Percentiles rank a stretch among this genome's conserved stretches.
Conservation (phyloP, 2,329 filamentous ascomycete species). For the Amphichorda felina region DNA sequence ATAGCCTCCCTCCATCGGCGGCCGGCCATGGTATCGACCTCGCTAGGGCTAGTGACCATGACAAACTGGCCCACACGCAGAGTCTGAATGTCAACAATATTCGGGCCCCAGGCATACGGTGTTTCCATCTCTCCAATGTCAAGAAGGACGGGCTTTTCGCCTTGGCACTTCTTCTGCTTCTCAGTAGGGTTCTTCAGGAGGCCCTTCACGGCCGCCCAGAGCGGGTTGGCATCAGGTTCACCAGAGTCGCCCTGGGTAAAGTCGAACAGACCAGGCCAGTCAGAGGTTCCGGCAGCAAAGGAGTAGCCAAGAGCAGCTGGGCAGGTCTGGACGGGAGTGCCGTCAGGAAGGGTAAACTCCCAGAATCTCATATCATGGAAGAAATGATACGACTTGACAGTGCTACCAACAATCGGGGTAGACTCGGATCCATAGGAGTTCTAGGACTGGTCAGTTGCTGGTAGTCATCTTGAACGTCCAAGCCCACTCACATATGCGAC, state of each 20-base stretch:
- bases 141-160: constrained; percentile 72
- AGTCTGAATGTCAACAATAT: constrained; percentile 80
- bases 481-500: constrained; percentile 21
- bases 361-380: constrained; percentile 75
- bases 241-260: constrained; percentile 79
- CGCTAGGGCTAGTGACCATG: constrained; percentile 74
- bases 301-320: constrained; percentile 83
- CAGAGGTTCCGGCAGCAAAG: constrained; percentile 85
- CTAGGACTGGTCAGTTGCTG: constrained; percentile 22
- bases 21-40: constrained; percentile 87
- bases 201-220: constrained; percentile 69
- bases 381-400: constrained; percentile 73
- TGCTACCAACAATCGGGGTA: constrained; percentile 45
- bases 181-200: constrained; percentile 59
- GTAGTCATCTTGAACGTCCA: neutral
- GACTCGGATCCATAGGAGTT: constrained; percentile 33
- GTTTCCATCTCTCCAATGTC: constrained; percentile 71
- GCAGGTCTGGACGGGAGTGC: constrained; percentile 60
- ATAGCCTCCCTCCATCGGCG: constrained; percentile 74
- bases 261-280: constrained; percentile 84
- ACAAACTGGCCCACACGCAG: constrained; percentile 76
- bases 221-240: constrained; percentile 54
- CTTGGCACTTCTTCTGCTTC: constrained; percentile 65
- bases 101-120: constrained; percentile 83
- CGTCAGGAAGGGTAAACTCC: constrained; percentile 62